Conservation (phyloP, 2,329 filamentous ascomycete genomes). For the Penicillium rolfsii region DNA sequence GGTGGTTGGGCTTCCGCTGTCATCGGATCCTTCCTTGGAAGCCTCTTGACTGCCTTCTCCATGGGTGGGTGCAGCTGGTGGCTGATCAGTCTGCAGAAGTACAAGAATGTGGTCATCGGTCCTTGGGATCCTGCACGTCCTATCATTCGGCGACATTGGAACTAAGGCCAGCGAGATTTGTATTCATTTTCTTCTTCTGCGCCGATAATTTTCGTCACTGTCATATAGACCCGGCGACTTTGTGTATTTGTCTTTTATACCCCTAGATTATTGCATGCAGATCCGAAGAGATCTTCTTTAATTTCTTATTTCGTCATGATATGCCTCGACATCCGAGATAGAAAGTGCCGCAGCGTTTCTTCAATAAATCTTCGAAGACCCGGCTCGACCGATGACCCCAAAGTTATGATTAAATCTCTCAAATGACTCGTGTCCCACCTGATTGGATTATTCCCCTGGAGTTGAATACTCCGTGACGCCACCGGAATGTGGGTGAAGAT, state of each 20-base stretch:
- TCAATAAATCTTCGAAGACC: neutral
- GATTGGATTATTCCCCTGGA: neutral
- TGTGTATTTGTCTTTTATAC: constrained; percentile 26
- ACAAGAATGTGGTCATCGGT: constrained; percentile 98
- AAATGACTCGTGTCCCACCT: neutral
- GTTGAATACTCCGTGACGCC: constrained; percentile 11
- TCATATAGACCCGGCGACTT: constrained; percentile 23
- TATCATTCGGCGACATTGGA: constrained; percentile 49
- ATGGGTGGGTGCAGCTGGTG: constrained; percentile 98
- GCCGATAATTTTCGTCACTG: constrained; percentile 8
- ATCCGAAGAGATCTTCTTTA: neutral
- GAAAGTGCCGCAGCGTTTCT: constrained; percentile 1
- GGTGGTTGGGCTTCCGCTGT: constrained; percentile 61
- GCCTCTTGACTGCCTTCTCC: constrained; percentile 71
- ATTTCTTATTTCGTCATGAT: neutral
- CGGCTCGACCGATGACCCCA: neutral
- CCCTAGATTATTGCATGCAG: constrained; percentile 22
- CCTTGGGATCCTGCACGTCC: constrained; percentile 97
- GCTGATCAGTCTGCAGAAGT: constrained; percentile 95
- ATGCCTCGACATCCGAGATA: neutral
- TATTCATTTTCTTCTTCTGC: neutral
- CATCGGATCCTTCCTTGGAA: constrained; percentile 74
- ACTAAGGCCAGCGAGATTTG: constrained; percentile 28
- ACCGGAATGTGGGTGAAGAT: constrained; percentile 20
- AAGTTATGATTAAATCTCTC: neutral